Evolutionary conservation across 2,329 filamentous ascomycete species (phyloP).

Genomic region (Fusarium sp.): DNA sequence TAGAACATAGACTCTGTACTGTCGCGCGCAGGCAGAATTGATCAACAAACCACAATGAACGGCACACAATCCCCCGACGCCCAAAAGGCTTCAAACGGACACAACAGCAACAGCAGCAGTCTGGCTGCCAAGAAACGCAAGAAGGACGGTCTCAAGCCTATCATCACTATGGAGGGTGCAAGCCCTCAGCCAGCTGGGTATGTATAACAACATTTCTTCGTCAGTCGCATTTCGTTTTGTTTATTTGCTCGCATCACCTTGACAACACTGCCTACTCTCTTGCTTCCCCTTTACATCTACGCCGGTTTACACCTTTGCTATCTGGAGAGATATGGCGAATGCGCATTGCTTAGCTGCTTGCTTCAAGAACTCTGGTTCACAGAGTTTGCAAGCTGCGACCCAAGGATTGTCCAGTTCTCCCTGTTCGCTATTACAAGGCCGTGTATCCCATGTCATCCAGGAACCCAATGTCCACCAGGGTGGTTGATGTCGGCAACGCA

Average conservation of each 20-base stretch:
- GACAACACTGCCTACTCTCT: neutral
- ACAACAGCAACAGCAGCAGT: slow-evolving; percentile 43
- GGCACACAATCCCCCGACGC: slow-evolving; percentile 47
- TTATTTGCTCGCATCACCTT: neutral
- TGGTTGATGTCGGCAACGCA: slow-evolving; percentile 5
- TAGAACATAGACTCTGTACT: slow-evolving; percentile 4
- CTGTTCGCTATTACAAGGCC: slow-evolving; percentile 10
- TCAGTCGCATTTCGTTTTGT: slow-evolving; percentile 4
- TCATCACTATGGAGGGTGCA: slow-evolving; percentile 75
- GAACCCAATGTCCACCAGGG: slow-evolving; percentile 12
- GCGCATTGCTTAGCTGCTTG: neutral
- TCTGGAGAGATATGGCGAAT: neutral
- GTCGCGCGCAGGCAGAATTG: slow-evolving; percentile 19
- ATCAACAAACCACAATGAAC: slow-evolving; percentile 39
- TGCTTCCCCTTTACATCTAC: slow-evolving; percentile 1
- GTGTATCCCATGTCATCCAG: slow-evolving; percentile 5
- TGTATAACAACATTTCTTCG: slow-evolving; percentile 41
- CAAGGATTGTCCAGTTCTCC: neutral
- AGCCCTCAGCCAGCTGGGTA: slow-evolving; percentile 49
- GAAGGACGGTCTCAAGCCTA: slow-evolving; percentile 79
- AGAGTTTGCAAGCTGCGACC: slow-evolving; percentile 6
- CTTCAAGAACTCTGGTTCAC: neutral
- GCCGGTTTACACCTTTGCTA: neutral
- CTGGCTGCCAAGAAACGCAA: slow-evolving; percentile 73
- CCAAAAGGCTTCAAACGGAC: slow-evolving; percentile 49